These are phyloP conservation scores for Vitis hybrid DNA, from an alignment of 177 flowering plant species.

Conservation along the genomic window DNA sequence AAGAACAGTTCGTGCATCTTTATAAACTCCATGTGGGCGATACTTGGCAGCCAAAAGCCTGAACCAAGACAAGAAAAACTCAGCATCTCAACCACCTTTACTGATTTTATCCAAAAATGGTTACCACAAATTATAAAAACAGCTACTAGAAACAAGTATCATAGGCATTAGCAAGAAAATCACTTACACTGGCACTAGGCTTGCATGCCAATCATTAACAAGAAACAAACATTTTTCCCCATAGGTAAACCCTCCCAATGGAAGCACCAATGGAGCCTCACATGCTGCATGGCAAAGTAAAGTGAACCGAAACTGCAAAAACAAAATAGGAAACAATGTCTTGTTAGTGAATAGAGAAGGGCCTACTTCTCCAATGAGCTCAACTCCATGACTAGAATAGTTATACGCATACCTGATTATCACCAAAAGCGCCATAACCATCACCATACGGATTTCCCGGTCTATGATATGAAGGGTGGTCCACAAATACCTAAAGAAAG, in stretches of 20 bases:
- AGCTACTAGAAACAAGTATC: neutral
- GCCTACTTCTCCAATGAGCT: neutral
- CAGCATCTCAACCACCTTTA: neutral
- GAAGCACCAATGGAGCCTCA: constrained; percentile 98
- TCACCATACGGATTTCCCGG: constrained; percentile 98
- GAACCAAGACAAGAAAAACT: constrained; percentile 15
- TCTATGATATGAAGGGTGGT: constrained; percentile 84
- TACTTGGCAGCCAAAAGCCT: constrained; percentile 92
- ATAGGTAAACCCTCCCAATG: constrained; percentile 84
- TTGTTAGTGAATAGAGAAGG: constrained; percentile 6
- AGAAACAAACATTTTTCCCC: constrained; percentile 92
- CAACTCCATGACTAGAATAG: neutral
- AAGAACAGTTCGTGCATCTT: constrained; percentile 77
- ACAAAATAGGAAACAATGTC: constrained; percentile 13
- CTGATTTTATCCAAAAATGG: neutral
- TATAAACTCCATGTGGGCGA: constrained; percentile 84
- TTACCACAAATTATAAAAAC: neutral
- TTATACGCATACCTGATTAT: constrained; percentile 70
- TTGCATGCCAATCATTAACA: constrained; percentile 97
- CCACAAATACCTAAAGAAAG: constrained; percentile 73
- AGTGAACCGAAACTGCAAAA: constrained; percentile 82
- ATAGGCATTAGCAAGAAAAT: neutral
- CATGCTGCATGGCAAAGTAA: constrained; percentile 96
- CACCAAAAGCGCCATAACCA: constrained; percentile 78
- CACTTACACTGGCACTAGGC: constrained; percentile 90